These are phyloP conservation scores for Pythium phragmiticola DNA, from an alignment of 352 stramenopile genomes.

Conservation along the genomic window DNA sequence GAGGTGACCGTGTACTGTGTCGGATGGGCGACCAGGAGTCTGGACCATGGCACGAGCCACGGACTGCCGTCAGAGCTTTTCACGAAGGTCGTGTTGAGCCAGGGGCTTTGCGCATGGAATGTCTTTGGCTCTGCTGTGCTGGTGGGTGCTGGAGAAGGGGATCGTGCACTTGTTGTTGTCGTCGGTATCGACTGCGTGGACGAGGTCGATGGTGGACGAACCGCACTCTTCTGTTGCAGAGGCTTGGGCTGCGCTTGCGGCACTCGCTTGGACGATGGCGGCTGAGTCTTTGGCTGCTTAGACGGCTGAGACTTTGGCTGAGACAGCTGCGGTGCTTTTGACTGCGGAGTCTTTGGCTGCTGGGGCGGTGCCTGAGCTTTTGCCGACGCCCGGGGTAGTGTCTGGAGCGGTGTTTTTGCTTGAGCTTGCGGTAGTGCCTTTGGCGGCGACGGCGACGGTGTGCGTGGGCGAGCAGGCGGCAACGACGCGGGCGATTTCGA, in stretches of 20 bases:
- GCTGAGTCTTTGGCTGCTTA: neutral
- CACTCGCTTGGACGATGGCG: neutral
- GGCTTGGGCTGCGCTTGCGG: neutral
- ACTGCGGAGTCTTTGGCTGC: too few species aligned
- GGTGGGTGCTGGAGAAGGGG: neutral
- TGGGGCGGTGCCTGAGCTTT: too few species aligned
- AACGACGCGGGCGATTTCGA: too few species aligned
- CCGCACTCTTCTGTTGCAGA: neutral
- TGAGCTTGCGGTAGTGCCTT: neutral
- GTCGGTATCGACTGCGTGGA: neutral
- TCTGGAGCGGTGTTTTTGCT: too few species aligned
- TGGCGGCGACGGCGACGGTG: neutral
- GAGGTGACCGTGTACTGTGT: conserved; percentile 1
- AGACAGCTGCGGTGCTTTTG: neutral
- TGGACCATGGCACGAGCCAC: conserved; percentile 7
- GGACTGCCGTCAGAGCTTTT: neutral
- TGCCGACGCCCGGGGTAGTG: too few species aligned
- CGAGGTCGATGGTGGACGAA: neutral
- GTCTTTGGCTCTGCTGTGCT: neutral
- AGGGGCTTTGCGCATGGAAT: neutral
- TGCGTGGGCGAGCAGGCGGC: too few species aligned
- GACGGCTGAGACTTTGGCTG: neutral
- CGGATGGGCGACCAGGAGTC: neutral
- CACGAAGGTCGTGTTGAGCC: neutral
- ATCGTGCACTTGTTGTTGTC: neutral